A percentile compares a stretch with the other conserved stretches of the same genome.
Conservation (phyloP, 1,139 yeast genomes). For the Cylindricascospora bacillispora region DNA sequence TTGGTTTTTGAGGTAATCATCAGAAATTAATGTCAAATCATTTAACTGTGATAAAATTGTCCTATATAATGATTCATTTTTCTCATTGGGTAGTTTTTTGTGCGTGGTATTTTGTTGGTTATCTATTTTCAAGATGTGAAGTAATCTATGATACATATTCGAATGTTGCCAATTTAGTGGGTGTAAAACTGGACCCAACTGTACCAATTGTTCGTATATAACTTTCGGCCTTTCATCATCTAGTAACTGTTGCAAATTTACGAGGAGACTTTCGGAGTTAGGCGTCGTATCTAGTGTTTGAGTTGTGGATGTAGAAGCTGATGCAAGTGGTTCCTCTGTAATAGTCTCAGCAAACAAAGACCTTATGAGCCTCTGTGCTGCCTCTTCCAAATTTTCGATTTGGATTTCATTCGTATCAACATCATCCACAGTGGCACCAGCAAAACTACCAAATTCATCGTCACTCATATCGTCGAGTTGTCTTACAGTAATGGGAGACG, state of each 20-base stretch:
- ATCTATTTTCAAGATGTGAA: slow-evolving; percentile 17
- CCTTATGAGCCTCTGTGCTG: too few species aligned
- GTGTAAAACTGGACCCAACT: slow-evolving; percentile 10
- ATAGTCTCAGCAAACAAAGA: too few species aligned
- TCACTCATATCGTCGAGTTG: slow-evolving; percentile 9
- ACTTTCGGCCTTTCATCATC: slow-evolving; percentile 19
- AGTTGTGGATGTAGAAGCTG: too few species aligned
- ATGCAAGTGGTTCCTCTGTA: too few species aligned
- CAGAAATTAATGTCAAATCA: slow-evolving; percentile 5
- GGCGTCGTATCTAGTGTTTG: too few species aligned
- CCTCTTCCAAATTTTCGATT: too few species aligned
- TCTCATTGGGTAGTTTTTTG: too few species aligned
- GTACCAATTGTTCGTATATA: slow-evolving; percentile 21
- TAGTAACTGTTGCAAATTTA: slow-evolving; percentile 11
- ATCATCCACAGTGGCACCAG: slow-evolving; percentile 21
- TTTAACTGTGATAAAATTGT: slow-evolving; percentile 7
- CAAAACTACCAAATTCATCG: slow-evolving; percentile 24
- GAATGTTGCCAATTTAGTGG: slow-evolving; percentile 22
- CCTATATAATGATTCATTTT: slow-evolving; percentile 13
- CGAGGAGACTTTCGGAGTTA: too few species aligned
- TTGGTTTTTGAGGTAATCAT: slow-evolving; percentile 10
- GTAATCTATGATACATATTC: slow-evolving; percentile 12
- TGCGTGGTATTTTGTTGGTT: slow-evolving; percentile 6
- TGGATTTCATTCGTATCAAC: slow-evolving; percentile 4
- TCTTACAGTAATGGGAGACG: too few species aligned